A percentile compares a stretch with the other conserved stretches of the same genome.
Evolutionary conservation across 2,329 filamentous ascomycete genomes (phyloP).

Genomic region (Paraphaeosphaeria sporulosa): DNA sequence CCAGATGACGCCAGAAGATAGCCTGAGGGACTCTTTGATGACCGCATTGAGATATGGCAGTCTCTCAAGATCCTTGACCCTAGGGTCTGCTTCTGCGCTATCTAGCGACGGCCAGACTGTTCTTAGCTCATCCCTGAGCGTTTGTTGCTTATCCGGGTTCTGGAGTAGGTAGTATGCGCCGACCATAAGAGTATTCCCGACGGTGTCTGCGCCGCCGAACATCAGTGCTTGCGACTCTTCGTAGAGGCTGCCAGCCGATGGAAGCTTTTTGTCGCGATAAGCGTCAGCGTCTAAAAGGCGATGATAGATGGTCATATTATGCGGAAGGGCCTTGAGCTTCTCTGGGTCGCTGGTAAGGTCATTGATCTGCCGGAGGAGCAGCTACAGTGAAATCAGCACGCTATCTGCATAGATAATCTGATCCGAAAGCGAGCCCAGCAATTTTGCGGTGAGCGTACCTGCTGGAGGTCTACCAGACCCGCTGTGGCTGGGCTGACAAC

Average conservation of each 20-base stretch:
- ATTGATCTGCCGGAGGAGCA: conserved; percentile 42
- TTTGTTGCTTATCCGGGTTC: conserved; percentile 38
- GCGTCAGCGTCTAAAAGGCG: conserved; percentile 44
- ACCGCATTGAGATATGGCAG: conserved; percentile 23
- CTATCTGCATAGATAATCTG: too few species aligned
- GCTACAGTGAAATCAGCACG: conserved; percentile 18
- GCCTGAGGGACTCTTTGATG: conserved; percentile 51
- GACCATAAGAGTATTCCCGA: conserved; percentile 52
- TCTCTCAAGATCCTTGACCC: neutral
- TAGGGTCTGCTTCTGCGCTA: conserved; percentile 33
- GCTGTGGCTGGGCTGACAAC: conserved; percentile 46
- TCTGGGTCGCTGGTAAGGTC: conserved; percentile 41
- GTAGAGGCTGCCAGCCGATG: conserved; percentile 46
- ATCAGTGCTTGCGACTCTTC: conserved; percentile 57
- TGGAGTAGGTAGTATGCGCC: conserved; percentile 53
- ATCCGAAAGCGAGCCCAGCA: too few species aligned
- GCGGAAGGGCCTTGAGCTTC: conserved; percentile 40
- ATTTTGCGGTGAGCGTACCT: conserved; percentile 21
- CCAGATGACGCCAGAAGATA: conserved; percentile 44
- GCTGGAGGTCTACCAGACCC: conserved; percentile 50
- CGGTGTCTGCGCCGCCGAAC: conserved; percentile 57
- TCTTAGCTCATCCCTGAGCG: conserved; percentile 50
- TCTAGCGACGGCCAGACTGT: conserved; percentile 47
- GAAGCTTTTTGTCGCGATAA: conserved; percentile 42
- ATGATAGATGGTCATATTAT: conserved; percentile 50